Evolutionary conservation across 768 basidiomycete genomes (phyloP), one percentile per base, ranked within the genome.

Genomic region (Leucosporidium yakuticum): DNA sequence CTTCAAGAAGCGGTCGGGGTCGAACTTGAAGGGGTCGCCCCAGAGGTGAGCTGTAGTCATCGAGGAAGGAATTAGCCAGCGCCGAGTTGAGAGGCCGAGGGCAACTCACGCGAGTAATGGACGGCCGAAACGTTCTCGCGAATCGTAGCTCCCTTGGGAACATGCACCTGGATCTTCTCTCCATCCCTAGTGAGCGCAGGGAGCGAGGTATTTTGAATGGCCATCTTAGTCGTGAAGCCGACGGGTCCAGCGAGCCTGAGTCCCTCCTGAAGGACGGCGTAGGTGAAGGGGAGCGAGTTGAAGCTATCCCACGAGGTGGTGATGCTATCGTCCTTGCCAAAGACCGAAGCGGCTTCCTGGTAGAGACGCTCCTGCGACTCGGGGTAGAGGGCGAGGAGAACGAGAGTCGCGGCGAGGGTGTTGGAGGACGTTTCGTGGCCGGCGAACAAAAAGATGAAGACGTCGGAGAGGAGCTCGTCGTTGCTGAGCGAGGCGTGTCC

Each of bases 361-460:
- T 67, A 65, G 20, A 74, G 12, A 39, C 63, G 49, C 14, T 73
- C 50, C 55, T 78, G 77, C 6, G 69, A 69, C n/a, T 70, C 65
- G 23, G 72, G 70, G 55, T 78, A 67, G 21, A 76, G 21, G 0
- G 77, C 76, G 32, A 78, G 70, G 36, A 78, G 53, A 12, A 67
- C 73, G 54, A 77, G 67, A 12, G 75, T 62, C 31, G 70, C 70
- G 1, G 71, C 59, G 23, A 78, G 34, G 15, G 76, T 65, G 62
- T 75, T 69, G 8, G 77, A 74, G 4, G 77, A 76, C 0, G 77
- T 77, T 32, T 77, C 62, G 60, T 77, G 76, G 19, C 77, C 77
- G 44, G 76, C 77, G 29, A 78, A 64, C n/a, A 77, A 53, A 62
- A 75, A 78, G 56, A 74, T 62, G 59, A 65, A 73, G 32, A 64